Conservation (phyloP, 2,329 filamentous ascomycete species). For the Aspergillus pseudoterreus region DNA sequence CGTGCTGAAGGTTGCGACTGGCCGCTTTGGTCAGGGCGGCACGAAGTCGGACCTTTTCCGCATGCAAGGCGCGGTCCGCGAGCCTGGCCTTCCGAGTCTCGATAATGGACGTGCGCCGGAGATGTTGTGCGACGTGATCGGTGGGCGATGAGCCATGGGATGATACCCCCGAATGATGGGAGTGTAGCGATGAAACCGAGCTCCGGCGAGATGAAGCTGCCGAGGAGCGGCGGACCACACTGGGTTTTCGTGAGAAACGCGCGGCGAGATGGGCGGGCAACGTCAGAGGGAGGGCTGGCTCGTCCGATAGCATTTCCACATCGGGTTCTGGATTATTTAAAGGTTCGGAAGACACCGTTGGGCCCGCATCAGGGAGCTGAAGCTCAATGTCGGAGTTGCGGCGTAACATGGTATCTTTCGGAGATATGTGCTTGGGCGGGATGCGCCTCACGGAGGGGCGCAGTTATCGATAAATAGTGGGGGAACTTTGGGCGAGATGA, state of each 20-base stretch:
- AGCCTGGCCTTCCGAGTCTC: conserved; percentile 62
- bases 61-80: conserved; percentile 62
- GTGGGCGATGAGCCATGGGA: conserved; percentile 50
- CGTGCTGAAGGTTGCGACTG: conserved; percentile 53
- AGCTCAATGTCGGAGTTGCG: conserved; percentile 42
- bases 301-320: conserved; percentile 41
- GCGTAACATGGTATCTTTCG: conserved; percentile 32
- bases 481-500: not conserved
- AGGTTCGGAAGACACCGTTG: conserved; percentile 22
- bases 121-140: conserved; percentile 61
- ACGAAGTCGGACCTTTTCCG: conserved; percentile 61
- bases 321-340: conserved; percentile 27
- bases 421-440: conserved; percentile 37
- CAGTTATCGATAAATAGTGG: conserved; percentile 13
- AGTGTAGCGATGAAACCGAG: conserved; percentile 62
- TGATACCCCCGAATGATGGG: conserved; percentile 54
- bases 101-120: conserved; percentile 62
- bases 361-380: conserved; percentile 34
- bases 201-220: conserved; percentile 61
- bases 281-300: conserved; percentile 38
- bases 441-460: conserved; percentile 36
- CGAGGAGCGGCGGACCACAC: conserved; percentile 56
- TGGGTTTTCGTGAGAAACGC: conserved; percentile 56
- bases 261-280: conserved; percentile 61
- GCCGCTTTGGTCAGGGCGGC: conserved; percentile 60